Evolutionary conservation across 2,329 filamentous ascomycete genomes (phyloP).

Genomic region (Aureobasidium sp.): DNA sequence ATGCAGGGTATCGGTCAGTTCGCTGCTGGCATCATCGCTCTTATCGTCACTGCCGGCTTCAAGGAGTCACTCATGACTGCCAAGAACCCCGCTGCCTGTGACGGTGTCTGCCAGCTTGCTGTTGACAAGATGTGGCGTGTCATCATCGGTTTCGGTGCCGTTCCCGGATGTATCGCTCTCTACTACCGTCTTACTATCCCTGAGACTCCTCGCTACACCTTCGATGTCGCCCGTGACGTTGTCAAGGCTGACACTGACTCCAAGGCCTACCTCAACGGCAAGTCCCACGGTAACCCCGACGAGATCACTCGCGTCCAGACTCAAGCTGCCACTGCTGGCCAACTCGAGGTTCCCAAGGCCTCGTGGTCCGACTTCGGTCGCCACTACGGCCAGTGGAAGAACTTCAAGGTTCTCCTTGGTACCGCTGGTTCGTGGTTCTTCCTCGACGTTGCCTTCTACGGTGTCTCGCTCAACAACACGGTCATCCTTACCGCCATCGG

Average conservation of each 20-base stretch:
- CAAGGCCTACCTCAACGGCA: constrained; percentile 65
- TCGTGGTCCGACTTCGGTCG: constrained; percentile 63
- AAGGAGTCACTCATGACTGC: constrained; percentile 29
- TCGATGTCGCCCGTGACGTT: constrained; percentile 69
- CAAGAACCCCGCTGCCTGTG: constrained; percentile 50
- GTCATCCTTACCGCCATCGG: constrained; percentile 66
- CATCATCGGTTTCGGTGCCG: constrained; percentile 72
- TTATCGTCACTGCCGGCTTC: constrained; percentile 50
- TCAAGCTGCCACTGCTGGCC: constrained; percentile 46
- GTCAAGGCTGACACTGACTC: constrained; percentile 67
- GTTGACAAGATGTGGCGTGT: constrained; percentile 86
- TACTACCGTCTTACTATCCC: constrained; percentile 85
- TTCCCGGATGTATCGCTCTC: constrained; percentile 72
- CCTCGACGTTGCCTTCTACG: constrained; percentile 55
- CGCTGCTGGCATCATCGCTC: constrained; percentile 64
- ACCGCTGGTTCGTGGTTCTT: constrained; percentile 82
- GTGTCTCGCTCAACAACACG: constrained; percentile 67
- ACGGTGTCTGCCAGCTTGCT: constrained; percentile 57
- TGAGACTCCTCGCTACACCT: constrained; percentile 82
- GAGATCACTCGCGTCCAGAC: constrained; percentile 57
- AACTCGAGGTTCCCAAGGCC: constrained; percentile 61
- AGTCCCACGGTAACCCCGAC: constrained; percentile 57
- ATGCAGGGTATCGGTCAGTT: constrained; percentile 85
- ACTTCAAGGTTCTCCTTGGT: constrained; percentile 66
- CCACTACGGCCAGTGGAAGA: constrained; percentile 65